A percentile compares a stretch with the other conserved stretches of the same genome.
phyloP scores from a whole-genome alignment of 257 asterid species.

The Jasminum sambac region DNA sequence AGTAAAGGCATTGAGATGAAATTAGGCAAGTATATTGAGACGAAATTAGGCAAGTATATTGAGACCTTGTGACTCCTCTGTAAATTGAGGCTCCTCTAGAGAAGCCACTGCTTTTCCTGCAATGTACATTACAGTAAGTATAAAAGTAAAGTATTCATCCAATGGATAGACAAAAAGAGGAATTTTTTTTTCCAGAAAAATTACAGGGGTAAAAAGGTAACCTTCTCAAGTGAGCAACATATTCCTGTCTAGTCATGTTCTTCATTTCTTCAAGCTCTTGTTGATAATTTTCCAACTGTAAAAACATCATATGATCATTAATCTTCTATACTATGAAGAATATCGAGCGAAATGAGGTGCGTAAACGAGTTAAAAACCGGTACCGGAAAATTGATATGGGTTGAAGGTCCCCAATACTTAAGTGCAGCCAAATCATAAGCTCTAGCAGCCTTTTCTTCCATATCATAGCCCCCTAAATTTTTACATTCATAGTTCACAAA shows the following conservation, averaged over 20 bases:
- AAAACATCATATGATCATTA: neutral
- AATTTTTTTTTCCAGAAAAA: neutral
- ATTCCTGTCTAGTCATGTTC: conserved; percentile 94
- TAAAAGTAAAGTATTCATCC: neutral
- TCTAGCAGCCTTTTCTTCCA: conserved; percentile 98
- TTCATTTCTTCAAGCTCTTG: conserved; percentile 83
- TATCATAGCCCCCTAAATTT: conserved; percentile 88
- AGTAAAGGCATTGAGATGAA: neutral
- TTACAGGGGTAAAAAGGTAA: conserved; percentile 5
- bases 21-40: conserved; percentile 40
- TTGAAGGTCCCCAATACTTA: conserved; percentile 96
- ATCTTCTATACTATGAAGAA: too few species aligned
- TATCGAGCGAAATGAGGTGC: neutral
- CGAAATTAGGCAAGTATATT: conserved; percentile 33
- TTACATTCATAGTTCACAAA: conserved; percentile 14
- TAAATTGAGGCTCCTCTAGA: conserved; percentile 98
- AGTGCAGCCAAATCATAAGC: conserved; percentile 97
- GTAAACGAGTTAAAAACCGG: neutral
- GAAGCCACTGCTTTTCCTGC: conserved; percentile 97
- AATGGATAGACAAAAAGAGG: neutral
- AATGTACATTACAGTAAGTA: neutral
- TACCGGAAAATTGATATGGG: conserved; percentile 93
- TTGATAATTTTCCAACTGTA: conserved; percentile 81
- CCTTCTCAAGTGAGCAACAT: conserved; percentile 96
- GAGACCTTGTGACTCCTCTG: conserved; percentile 99